phyloP scores from a whole-genome alignment of 257 asterid genomes.

The Datura wrightii region DNA sequence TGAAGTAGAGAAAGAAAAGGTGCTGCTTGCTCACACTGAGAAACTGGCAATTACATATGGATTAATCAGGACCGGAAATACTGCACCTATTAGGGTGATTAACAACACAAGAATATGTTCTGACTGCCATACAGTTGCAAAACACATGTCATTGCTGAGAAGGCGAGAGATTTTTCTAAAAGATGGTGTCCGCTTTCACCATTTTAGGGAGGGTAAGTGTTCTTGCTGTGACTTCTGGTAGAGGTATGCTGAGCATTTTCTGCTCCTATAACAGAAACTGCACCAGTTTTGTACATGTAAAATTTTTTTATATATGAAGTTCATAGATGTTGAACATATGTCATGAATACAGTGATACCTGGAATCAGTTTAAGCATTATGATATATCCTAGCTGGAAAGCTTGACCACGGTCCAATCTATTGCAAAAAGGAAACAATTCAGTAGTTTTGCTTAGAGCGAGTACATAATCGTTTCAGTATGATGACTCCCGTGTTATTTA shows the following conservation, averaged over 20 bases:
- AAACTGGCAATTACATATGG: conserved; percentile 65
- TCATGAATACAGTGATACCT: conserved; percentile 13
- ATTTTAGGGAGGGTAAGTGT: conserved; percentile 62
- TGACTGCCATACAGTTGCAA: conserved; percentile 64
- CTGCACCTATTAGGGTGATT: conserved; percentile 54
- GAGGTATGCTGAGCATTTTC: not conserved
- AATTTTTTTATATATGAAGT: not conserved
- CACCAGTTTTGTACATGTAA: not conserved
- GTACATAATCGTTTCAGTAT: not conserved
- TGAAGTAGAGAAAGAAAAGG: conserved; percentile 60
- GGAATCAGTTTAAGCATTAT: not conserved
- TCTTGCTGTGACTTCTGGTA: conserved; percentile 66
- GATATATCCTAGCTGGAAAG: not conserved
- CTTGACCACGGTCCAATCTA: not conserved
- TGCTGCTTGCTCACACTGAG: conserved; percentile 62
- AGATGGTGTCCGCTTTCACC: conserved; percentile 65
- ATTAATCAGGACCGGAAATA: conserved; percentile 46
- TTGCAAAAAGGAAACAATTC: not conserved
- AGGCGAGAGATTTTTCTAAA: conserved; percentile 58
- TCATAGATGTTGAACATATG: not conserved
- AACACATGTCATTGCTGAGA: conserved; percentile 57
- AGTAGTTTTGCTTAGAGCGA: not conserved
- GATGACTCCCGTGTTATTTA: not conserved
- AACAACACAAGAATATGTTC: conserved; percentile 62
- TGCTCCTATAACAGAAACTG: conserved; percentile 13